phyloP scores from a whole-genome alignment of 1,284 basidiomycete genomes.

The Fomes fomentarius region DNA sequence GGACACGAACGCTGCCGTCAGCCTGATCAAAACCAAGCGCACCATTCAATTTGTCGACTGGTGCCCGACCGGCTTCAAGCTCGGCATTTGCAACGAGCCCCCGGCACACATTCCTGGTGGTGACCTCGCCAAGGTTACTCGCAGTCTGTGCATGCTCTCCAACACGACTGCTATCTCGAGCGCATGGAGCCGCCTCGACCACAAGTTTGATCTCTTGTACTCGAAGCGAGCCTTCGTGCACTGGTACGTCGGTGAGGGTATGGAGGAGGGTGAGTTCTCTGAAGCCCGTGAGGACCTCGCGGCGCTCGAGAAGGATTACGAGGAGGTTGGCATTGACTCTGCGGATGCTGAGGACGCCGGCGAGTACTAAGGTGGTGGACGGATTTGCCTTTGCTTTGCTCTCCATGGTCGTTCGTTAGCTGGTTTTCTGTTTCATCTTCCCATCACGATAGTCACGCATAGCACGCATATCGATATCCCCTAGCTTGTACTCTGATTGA shows the following conservation, averaged over 20 bases:
- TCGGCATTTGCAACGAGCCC: conserved; percentile 90
- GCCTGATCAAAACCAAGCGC: conserved; percentile 85
- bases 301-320: conserved; percentile 96
- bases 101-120: conserved; percentile 85
- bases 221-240: conserved; percentile 93
- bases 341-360: conserved; percentile 82
- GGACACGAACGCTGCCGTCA: conserved; percentile 87
- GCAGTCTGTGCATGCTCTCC: conserved; percentile 90
- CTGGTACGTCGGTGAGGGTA: conserved; percentile 97
- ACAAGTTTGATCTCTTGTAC: conserved; percentile 98
- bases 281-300: conserved; percentile 98
- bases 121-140: conserved; percentile 85
- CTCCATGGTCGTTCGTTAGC: conserved; percentile 26
- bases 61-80: conserved; percentile 91
- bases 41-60: conserved; percentile 87
- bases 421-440: conserved; percentile 20
- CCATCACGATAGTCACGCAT: conserved; percentile 30
- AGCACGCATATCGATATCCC: conserved; percentile 34
- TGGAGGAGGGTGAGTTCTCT: conserved; percentile 99
- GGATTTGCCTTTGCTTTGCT: conserved; percentile 28
- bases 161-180: conserved; percentile 87
- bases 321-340: conserved; percentile 93
- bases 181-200: conserved; percentile 91
- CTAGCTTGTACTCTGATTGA: conserved; percentile 28
- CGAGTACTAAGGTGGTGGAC: conserved; percentile 60